phyloP scores from a whole-genome alignment of 768 basidiomycete species.

The Psilocybe subaeruginosa region DNA sequence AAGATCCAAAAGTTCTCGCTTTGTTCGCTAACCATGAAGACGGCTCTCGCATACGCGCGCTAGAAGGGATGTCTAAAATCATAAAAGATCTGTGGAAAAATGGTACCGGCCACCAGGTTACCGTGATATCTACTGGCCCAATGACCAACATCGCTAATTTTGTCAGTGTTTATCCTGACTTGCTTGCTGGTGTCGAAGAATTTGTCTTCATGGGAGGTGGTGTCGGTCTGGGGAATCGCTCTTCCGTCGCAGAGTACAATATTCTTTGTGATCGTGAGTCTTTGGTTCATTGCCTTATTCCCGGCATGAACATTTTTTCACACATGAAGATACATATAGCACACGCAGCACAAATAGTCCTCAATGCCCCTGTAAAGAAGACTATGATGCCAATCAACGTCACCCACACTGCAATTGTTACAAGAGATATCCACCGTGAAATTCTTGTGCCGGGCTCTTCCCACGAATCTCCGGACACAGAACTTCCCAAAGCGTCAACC shows the following conservation, averaged over 20 bases:
- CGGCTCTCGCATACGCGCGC: constrained; percentile 50
- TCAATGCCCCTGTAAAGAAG: constrained; percentile 68
- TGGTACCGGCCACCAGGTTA: constrained; percentile 62
- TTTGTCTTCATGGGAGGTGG: constrained; percentile 94
- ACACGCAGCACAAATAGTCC: constrained; percentile 82
- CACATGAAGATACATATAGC: constrained; percentile 40
- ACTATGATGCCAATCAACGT: constrained; percentile 88
- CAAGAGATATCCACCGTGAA: constrained; percentile 48
- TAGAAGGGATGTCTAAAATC: constrained; percentile 69
- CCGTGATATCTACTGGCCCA: constrained; percentile 78
- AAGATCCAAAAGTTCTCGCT: constrained; percentile 50
- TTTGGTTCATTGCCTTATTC: background rate
- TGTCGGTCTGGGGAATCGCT: constrained; percentile 81
- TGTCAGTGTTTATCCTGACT: constrained; percentile 53
- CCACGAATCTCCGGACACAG: constrained; percentile 4
- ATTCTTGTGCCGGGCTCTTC: constrained; percentile 45
- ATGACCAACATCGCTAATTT: constrained; percentile 85
- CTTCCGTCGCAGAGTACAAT: constrained; percentile 83
- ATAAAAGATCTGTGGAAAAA: constrained; percentile 59
- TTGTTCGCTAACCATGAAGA: constrained; percentile 48
- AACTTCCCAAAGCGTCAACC: constrained; percentile 36
- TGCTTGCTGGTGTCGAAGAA: constrained; percentile 61
- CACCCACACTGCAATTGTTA: constrained; percentile 84
- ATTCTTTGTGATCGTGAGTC: constrained; percentile 79
- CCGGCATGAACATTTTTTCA: background rate